Base-by-base conservation (phyloP, 2,329 filamentous ascomycete species). In the Hymenoscyphus infarciens region DNA sequence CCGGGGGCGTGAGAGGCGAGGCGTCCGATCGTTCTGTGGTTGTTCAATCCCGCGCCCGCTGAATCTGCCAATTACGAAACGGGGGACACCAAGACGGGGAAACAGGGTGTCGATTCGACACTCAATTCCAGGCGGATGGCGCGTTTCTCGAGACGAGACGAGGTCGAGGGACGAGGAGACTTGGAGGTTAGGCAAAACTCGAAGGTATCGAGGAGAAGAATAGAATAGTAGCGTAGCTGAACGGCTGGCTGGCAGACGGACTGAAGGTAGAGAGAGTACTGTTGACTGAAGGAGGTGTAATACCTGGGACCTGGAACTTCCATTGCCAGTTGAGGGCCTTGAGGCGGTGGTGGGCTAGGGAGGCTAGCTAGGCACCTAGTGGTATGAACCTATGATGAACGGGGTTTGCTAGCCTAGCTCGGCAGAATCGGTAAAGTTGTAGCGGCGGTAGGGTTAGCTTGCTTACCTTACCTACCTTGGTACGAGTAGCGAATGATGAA, bases 31-130 rank as follows among this genome's bases (percentile, higher is more conserved):
- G 19, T 31, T 33, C 15, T 33, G 54, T 13, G 11, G 27, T 29
- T 31, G 29, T 56, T 56, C 54, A 38, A 59, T 49, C 22, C 42
- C 60, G 39, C 52, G 31, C 49, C 62, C 35, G 59, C 31, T 45
- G 64, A 53, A 57, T 22, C 63, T 63, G 59, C 63, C 60, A 63
- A 63, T 62, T 60, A 63, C 60, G 63, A 63, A 64, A 57, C 63
- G 31, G 56, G 39, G 57, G 52, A 8, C 31, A 16, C 27, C 35
- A 25, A 49, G 42, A 49, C 42, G 42, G 42, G 42, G 42, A 49
- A 49, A 22, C 42, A 49, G 42, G 42, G 33, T 35, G 33, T 35
- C 33, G 33, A 35, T 35, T 35, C 39, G 39, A 42, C 39, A 42
- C 15, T 19, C n/a, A 19, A 25, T 22, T 49, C 42, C 4, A 49